A percentile compares a stretch with the other conserved stretches of the same genome.
Evolutionary conservation across 2,329 filamentous ascomycete species (phyloP).

Genomic region (Exophiala aquamarina): DNA sequence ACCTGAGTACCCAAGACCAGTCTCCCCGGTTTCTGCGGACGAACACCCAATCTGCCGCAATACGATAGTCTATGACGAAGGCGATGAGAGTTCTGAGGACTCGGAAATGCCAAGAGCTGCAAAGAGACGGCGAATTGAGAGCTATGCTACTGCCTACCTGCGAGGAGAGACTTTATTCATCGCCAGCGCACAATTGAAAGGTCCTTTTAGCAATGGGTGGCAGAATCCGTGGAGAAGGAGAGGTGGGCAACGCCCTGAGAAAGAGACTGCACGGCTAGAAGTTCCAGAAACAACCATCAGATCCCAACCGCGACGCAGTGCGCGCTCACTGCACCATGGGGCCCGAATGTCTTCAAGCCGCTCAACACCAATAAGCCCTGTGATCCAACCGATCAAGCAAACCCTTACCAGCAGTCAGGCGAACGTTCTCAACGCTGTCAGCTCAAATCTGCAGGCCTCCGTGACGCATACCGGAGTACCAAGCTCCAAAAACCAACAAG

Average conservation of each 20-base stretch:
- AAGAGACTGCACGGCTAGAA: background rate
- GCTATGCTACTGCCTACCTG: slow-evolving; percentile 40
- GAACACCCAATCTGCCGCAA: slow-evolving; percentile 20
- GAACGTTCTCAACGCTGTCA: no score
- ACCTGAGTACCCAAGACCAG: slow-evolving; percentile 25
- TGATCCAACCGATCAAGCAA: no score
- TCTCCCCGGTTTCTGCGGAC: slow-evolving; percentile 21
- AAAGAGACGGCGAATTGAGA: slow-evolving; percentile 45
- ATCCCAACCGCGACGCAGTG: background rate
- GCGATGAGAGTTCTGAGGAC: slow-evolving; percentile 4
- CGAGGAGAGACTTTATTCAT: slow-evolving; percentile 46
- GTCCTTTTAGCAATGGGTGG: slow-evolving; percentile 47
- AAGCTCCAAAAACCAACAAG: slow-evolving; percentile 7
- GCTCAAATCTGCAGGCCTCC: no score
- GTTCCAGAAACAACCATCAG: slow-evolving; percentile 1
- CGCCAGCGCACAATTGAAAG: slow-evolving; percentile 44
- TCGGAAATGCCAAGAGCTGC: slow-evolving; percentile 27
- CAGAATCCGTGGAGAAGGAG: slow-evolving; percentile 44
- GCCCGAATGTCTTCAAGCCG: no score
- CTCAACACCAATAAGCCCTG: no score
- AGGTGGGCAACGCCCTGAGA: slow-evolving; percentile 4
- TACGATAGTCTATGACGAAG: slow-evolving; percentile 22
- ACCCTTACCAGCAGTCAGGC: no score
- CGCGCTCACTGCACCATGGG: no score
- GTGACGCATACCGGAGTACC: no score